Evolutionary conservation across 257 asterid species (phyloP), one percentile per base, ranked within the genome.

Genomic region (Asclepias syriaca): DNA sequence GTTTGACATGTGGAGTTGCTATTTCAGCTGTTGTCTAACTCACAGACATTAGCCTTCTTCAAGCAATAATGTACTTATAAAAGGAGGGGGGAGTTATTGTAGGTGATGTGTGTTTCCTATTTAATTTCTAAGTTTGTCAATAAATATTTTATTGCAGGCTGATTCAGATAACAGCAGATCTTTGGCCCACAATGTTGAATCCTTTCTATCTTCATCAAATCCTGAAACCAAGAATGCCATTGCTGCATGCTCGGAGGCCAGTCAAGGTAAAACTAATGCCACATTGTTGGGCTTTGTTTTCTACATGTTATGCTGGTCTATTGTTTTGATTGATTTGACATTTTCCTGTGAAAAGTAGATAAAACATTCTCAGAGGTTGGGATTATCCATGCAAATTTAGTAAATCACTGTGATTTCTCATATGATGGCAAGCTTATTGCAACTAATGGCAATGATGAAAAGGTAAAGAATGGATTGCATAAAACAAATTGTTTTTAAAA

Each of bases 351-450:
- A 40, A 57, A 48, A 27, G 57, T 58, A 80, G 82, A 71, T 74
- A 32, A 7, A 19, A 37, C 77, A 46, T 39, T 81, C 46, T 71
- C 70, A 7, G 77, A 81, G 71, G 68, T 71, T 19, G 84, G 75
- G 15, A 45, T 65, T 59, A 70, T 81, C 49, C 70, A 24, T 43
- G 69, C 77, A 5, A 72, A 54, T 67, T n/a, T 59, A 43, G 75
- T 70, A 57, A 70, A 74, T 68, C 74, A 69, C 51, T 81, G 79
- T 13, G 75, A 71, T 68, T 50, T 81, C 69, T 81, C 82, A 67
- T 66, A 49, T 14, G 77, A 81, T 71, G 84, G 82, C 67, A 77
- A 81, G 72, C 74, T 74, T 54, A 71, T 81, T 45, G 84, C 84
- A 50, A 74, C 69, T 71, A 67, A 73, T 37, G 80, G 79, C 40